Conservation (phyloP, 495 filamentous ascomycete genomes). For the Elasticomyces elasticus region DNA sequence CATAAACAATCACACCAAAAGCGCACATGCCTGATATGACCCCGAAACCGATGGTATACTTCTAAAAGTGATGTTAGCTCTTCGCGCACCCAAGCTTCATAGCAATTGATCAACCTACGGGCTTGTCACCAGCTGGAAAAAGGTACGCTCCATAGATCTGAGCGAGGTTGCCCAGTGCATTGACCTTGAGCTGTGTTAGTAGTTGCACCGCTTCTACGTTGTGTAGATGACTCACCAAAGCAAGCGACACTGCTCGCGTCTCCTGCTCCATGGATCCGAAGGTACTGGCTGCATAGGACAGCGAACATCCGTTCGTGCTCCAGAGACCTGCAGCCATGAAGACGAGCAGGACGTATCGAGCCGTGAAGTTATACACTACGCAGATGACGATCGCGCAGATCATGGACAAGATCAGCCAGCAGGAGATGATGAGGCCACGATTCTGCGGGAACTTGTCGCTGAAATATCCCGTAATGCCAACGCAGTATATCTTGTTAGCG, state of each 20-base stretch:
- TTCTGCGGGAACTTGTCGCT: slow-evolving; percentile 30
- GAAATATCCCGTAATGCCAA: slow-evolving; percentile 30
- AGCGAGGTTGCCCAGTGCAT: slow-evolving; percentile 41
- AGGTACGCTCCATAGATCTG: slow-evolving; percentile 41
- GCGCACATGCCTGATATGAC: slow-evolving; percentile 36
- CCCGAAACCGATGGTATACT: slow-evolving; percentile 34
- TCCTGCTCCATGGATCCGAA: slow-evolving; percentile 36
- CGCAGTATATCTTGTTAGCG: slow-evolving; percentile 35
- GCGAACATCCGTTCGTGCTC: slow-evolving; percentile 36
- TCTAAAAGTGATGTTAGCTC: no score
- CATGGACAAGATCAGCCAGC: slow-evolving; percentile 35
- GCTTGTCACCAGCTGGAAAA: slow-evolving; percentile 31
- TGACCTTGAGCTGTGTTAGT: no score
- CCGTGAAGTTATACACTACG: slow-evolving; percentile 36
- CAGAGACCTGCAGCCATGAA: slow-evolving; percentile 43
- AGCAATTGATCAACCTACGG: no score
- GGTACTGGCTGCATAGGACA: slow-evolving; percentile 38
- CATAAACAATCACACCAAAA: slow-evolving; percentile 31
- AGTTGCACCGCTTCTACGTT: no score
- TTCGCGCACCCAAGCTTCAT: no score
- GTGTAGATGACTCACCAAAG: no score
- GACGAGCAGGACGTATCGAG: slow-evolving; percentile 44
- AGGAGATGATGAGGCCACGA: slow-evolving; percentile 31
- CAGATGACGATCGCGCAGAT: slow-evolving; percentile 37
- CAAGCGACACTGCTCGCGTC: slow-evolving; percentile 39